Base-by-base conservation (phyloP, 768 basidiomycete genomes). In the Trametes sanguinea region DNA sequence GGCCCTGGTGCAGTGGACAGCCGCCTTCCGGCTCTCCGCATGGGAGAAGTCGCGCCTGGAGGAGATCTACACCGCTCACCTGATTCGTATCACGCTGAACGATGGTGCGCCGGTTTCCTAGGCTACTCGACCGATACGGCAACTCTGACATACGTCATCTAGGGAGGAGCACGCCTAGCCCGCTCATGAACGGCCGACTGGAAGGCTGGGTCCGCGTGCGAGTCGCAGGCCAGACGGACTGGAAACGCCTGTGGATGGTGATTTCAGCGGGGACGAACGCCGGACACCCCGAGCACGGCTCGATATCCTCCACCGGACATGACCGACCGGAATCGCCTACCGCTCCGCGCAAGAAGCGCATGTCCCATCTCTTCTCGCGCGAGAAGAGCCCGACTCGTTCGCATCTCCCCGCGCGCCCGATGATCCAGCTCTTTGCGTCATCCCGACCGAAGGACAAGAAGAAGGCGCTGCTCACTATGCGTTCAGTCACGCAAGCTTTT, bases 11-110 rank as follows among this genome's bases (percentile, higher is more conserved):
- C 86, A 89, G n/a, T 98, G 96, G 96, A 87, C 92, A 6, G 88
- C 93, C 27, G 94, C 94, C 4, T 80, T 98, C 40, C 88, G 97
- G 16, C 81, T 99, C 4, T 87, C 90, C 9, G 83, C 90, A 54
- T 99, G 95, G 94, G 97, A 99, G 76, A 94, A 95, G 71, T 89
- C 92, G 1, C 86, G 94, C 45, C 81, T 98, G 14, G 94, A 97
- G 74, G 96, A 99, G 77, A 94, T 99, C 62, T 98, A 98, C 73
- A 98, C 97, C 0, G 95, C 94, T 5, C 93, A 98, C 77, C 76
- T 98, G 46, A 83, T 98, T 64, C 83, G 93, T 54, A 92, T 89
- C 69, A 90, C 83, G n/a, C 73, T 90, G 48, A 80, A 77, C 57
- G 78, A 80, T 48, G 76, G 83, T 79, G 56, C 32, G 77, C 33